Percentiles rank a stretch among this genome's conserved stretches.
Conservation (phyloP, 345 rosid genomes). For the Ceriops tagal region DNA sequence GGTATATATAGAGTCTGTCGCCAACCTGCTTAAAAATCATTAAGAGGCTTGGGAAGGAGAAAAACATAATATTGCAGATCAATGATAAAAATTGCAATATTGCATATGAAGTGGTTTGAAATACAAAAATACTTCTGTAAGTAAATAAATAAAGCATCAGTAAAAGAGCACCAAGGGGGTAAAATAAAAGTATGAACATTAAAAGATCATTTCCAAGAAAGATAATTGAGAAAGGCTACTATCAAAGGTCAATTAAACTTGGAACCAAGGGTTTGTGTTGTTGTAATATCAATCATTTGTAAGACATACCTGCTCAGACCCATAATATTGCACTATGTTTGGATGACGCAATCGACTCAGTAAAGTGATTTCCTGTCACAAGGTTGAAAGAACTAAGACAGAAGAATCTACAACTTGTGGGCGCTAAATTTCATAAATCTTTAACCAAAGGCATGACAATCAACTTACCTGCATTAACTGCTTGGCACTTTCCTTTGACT, state of each 20-base stretch:
- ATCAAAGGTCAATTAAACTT: background rate
- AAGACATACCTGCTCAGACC: conserved; percentile 54
- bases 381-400: background rate
- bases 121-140: no score
- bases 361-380: conserved; percentile 60
- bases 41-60: background rate
- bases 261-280: background rate
- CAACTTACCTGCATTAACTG: conserved; percentile 57
- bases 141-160: no score
- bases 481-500: conserved; percentile 70
- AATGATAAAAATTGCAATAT: background rate
- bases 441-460: background rate
- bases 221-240: no score
- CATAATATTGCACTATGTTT: conserved; percentile 72
- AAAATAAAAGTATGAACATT: no score
- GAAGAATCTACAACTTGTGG: conserved; percentile 6
- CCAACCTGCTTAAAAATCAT: conserved; percentile 44
- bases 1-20: conserved; percentile 62
- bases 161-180: no score
- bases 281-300: background rate
- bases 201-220: no score
- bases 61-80: background rate
- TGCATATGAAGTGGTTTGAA: background rate
- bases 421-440: no score
- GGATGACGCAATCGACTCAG: conserved; percentile 65